Evolutionary conservation across 768 basidiomycete genomes (phyloP), one percentile per base, ranked within the genome.

Genomic region (Pleurotus giganteus): DNA sequence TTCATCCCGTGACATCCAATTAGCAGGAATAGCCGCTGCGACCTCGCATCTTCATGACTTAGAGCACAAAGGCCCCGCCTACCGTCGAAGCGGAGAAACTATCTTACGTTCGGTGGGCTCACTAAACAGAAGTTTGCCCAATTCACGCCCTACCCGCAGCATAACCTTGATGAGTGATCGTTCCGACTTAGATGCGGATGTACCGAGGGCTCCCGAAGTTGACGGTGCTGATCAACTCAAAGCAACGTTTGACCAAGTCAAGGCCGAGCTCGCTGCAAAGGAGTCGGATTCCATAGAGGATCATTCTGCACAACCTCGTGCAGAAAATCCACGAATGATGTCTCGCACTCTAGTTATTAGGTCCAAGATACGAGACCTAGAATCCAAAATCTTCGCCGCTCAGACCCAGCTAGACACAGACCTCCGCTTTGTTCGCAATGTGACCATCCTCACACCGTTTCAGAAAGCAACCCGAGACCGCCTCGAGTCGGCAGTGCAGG

Each of bases 361-460:
- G 61, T 66, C 75, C 27, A 87, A 86, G 63, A 78, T 96, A 24
- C 69, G 71, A 31, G 81, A 88, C 44, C 69, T 97, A 56, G 83
- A 92, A 43, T 67, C 72, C 15, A 78, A 75, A 55, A 81, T 93
- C 52, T 66, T 71, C 13, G 66, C 74, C 2, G 74, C 76, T 24
- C 81, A 85, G 57, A 65, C 76, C 1, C 78, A 82, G 57, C 83
- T 96, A 21, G 83, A 88, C 46, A 68, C 79, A 8, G 82, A 88
- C 58, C 70, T 94, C 66, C 84, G 87, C 15, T 73, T 88, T 39
- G 82, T 88, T 19, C 86, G 89, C 37, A 96, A 95, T 62, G 78
- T 98, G 19, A 86, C 86, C 1, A 82, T 89, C 39, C 77, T 98
- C 34, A 88, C 91, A 13, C 95, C 97, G 2, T 95, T 98, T 68